A percentile compares a stretch with the other conserved stretches of the same genome.
Evolutionary conservation across 768 basidiomycete genomes (phyloP).

Genomic region (Trametes sanguinea): DNA sequence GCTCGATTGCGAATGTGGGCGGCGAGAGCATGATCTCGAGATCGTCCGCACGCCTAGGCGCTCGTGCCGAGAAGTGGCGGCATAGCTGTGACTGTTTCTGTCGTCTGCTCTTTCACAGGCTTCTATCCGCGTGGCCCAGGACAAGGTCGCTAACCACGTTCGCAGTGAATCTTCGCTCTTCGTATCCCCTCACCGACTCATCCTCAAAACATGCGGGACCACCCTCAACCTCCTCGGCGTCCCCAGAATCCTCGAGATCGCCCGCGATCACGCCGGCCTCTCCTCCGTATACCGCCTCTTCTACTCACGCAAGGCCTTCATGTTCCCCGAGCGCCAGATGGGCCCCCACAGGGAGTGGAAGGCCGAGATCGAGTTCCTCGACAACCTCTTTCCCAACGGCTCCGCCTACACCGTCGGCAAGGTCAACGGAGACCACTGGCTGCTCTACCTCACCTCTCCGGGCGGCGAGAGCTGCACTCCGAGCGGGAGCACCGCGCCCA

Average conservation of each 20-base stretch:
- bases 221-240: constrained; percentile 96
- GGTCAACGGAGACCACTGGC: constrained; percentile 98
- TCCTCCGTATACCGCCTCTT: constrained; percentile 85
- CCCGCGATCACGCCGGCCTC: constrained; percentile 65
- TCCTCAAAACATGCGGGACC: constrained; percentile 98
- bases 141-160: neutral
- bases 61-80: neutral
- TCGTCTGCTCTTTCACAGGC: neutral
- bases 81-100: neutral
- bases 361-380: constrained; percentile 88
- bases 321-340: constrained; percentile 95
- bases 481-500: constrained; percentile 25
- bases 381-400: constrained; percentile 84
- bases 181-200: constrained; percentile 91
- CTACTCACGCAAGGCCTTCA: constrained; percentile 98
- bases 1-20: neutral
- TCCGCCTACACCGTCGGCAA: constrained; percentile 97
- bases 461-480: constrained; percentile 33
- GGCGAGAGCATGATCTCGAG: neutral
- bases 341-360: constrained; percentile 95
- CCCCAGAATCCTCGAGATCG: constrained; percentile 93
- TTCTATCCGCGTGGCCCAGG: neutral
- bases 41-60: neutral
- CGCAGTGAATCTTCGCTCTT: constrained; percentile 95
- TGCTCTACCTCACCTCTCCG: constrained; percentile 87